Conservation (phyloP, 2,329 filamentous ascomycete species). For the Laburnicola sp. region DNA sequence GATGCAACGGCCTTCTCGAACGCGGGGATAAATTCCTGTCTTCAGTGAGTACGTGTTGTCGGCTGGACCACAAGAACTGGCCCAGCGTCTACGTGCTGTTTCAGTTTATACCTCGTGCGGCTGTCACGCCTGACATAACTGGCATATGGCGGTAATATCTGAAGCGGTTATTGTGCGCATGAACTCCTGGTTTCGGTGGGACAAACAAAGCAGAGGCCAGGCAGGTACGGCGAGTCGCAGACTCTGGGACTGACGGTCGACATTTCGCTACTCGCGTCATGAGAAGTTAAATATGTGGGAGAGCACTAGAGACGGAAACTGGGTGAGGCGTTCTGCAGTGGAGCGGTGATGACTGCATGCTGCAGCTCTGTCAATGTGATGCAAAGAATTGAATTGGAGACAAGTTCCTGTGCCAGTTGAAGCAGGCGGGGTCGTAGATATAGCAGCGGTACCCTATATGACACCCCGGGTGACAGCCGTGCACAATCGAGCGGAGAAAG, state of each 20-base stretch:
- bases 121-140: slow-evolving; percentile 4
- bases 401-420: neutral
- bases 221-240: neutral
- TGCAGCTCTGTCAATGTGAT: slow-evolving; percentile 1
- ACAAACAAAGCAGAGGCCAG: neutral
- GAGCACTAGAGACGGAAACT: neutral
- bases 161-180: slow-evolving; percentile 8
- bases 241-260: neutral
- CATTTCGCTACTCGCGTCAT: neutral
- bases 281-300: neutral
- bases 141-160: slow-evolving; percentile 2
- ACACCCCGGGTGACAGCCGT: neutral
- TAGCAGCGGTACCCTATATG: slow-evolving; percentile 7
- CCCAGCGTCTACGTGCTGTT: slow-evolving; percentile 1
- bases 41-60: neutral
- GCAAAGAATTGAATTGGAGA: slow-evolving; percentile 3
- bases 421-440: slow-evolving; percentile 4
- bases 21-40: neutral
- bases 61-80: neutral
- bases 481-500: neutral
- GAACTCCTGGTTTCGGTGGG: slow-evolving; percentile 12
- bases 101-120: slow-evolving; percentile 1
- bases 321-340: neutral
- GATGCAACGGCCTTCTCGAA: slow-evolving; percentile 1
- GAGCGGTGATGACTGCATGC: neutral